Conservation (phyloP, 768 basidiomycete genomes). For the Punctularia strigosozonata region DNA sequence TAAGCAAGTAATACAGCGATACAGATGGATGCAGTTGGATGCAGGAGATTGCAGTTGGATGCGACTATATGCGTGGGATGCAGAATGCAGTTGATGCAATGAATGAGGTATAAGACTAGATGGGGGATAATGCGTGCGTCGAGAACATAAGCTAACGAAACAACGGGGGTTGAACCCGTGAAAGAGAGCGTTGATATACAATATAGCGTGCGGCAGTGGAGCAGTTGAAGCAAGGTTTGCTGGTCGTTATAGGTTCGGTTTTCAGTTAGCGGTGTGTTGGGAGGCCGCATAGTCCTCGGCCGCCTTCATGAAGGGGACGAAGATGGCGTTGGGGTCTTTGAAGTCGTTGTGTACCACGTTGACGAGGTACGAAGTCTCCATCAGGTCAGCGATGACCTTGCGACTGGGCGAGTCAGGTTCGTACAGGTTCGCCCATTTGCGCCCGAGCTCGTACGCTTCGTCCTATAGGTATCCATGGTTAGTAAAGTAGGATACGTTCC, state of each 20-base stretch:
- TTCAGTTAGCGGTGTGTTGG: constrained; percentile 29
- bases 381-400: constrained; percentile 63
- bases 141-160: constrained; percentile 19
- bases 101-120: constrained; percentile 16
- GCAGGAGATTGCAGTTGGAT: no score
- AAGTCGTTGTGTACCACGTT: constrained; percentile 97
- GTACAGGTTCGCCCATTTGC: constrained; percentile 85
- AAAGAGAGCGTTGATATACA: constrained; percentile 14
- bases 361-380: constrained; percentile 78
- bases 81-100: constrained; percentile 52
- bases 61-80: no score
- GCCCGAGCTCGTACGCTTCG: constrained; percentile 87
- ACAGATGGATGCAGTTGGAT: no score
- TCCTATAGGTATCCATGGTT: constrained; percentile 35
- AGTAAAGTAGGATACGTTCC: background rate
- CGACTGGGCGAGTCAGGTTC: constrained; percentile 65
- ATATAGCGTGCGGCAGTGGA: constrained; percentile 12
- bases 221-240: constrained; percentile 7
- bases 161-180: constrained; percentile 85
- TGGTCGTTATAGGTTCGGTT: constrained; percentile 14
- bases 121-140: constrained; percentile 3
- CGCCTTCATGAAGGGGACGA: constrained; percentile 73
- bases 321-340: constrained; percentile 76
- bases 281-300: constrained; percentile 46
- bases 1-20: no score